Evolutionary conservation across 176 grass and related monocot genomes (phyloP), one percentile per base, ranked within the genome.

Genomic region (Carex littledalei): DNA sequence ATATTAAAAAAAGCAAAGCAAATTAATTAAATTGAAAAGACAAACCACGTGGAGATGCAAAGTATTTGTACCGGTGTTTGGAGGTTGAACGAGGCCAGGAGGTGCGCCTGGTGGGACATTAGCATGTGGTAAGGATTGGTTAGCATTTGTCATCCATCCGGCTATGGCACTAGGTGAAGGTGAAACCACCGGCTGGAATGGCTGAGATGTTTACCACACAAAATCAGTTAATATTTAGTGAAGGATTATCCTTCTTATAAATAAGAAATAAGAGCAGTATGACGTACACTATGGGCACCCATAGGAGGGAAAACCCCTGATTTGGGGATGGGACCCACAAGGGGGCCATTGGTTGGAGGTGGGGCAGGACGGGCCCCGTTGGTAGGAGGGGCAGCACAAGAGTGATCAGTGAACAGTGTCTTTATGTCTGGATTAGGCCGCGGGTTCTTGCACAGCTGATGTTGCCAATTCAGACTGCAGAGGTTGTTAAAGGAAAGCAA

Each of bases 361-460:
- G 91, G 96, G 63, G 90, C 91, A 87, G 81, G 81, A 8, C 96
- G 92, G 47, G 91, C 90, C 41, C 96, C 93, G 26, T 99, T 99
- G 65, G 96, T 67, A 88, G 93, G 91, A 89, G 58, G 81, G 24
- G 88, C 85, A 35, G 93, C 91, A 86, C 96, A 99, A 3, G 96
- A 99, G 78, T 99, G 96, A 88, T 99, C 96, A 50, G 93, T 99
- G 67, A 99, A 99, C 5, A 99, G 91, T 67, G 96, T 99, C 89
- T 99, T 99, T 82, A 99, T 99, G 86, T 99, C 96, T 54, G 96
- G 96, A 68, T 99, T 99, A 34, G 93, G 91, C 73, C 96, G 92
- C 20, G 96, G 96, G 84, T 99, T 99, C 91, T 99, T 99, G 93
- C 96, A 99, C 22, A 99, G 90, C 84, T 99, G 96, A 90, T 99